Conservation (phyloP, 306 rosid species). For the Fragaria ananassa region DNA sequence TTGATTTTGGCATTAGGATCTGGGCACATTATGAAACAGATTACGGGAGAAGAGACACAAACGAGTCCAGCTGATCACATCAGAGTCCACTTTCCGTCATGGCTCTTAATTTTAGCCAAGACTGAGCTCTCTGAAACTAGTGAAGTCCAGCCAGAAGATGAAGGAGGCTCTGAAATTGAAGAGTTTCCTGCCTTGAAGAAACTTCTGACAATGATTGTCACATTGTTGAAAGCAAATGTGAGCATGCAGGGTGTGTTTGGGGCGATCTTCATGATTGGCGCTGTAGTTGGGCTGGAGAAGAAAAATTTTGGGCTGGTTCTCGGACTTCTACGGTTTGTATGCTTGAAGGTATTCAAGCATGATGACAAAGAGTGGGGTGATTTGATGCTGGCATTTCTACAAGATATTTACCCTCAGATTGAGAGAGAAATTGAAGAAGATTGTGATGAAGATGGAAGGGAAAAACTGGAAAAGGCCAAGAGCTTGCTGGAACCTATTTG, state of each 20-base stretch:
- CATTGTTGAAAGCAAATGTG: conserved; percentile 47
- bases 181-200: conserved; percentile 51
- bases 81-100: conserved; percentile 53
- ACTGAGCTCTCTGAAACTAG: conserved; percentile 38
- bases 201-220: conserved; percentile 44
- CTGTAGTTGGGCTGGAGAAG: conserved; percentile 54
- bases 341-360: conserved; percentile 47
- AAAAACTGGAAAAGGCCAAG: conserved; percentile 42
- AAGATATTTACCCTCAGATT: conserved; percentile 57
- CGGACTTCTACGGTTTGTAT: conserved; percentile 68
- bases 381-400: conserved; percentile 59
- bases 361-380: conserved; percentile 73
- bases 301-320: conserved; percentile 50
- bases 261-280: conserved; percentile 50
- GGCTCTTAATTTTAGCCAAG: conserved; percentile 61
- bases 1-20: conserved; percentile 70
- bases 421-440: conserved; percentile 55
- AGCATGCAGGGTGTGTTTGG: conserved; percentile 60
- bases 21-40: conserved; percentile 32
- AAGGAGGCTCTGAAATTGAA: conserved; percentile 23
- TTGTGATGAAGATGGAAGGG: conserved; percentile 44
- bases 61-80: conserved; percentile 31
- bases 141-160: conserved; percentile 35
- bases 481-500: conserved; percentile 77
- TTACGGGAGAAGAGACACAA: conserved; percentile 29